A percentile compares a stretch with the other conserved stretches of the same genome.
phyloP scores from a whole-genome alignment of 495 filamentous ascomycete species.

The Penicillium waksmanii region DNA sequence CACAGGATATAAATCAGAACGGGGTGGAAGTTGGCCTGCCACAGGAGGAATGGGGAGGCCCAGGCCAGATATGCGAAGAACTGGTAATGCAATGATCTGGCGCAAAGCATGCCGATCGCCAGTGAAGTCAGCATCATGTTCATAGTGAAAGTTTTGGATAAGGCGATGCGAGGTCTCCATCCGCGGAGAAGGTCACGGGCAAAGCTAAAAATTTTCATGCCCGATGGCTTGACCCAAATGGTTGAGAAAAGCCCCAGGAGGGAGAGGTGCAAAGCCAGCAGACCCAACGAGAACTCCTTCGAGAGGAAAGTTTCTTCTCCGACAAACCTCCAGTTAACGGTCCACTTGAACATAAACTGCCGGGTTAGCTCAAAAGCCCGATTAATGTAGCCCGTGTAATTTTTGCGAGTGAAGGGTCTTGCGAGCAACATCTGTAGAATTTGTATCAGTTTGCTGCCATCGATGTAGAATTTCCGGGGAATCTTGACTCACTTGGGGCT shows the following conservation, averaged over 20 bases:
- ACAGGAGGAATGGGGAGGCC: constrained; percentile 89
- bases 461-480: constrained; percentile 4
- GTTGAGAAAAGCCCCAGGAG: constrained; percentile 64
- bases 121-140: constrained; percentile 79
- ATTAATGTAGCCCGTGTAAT: constrained; percentile 70
- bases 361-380: constrained; percentile 88
- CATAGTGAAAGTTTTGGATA: constrained; percentile 77
- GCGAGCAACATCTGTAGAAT: constrained; percentile 61
- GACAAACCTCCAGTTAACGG: constrained; percentile 96
- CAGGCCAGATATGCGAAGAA: constrained; percentile 94
- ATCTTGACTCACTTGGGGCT: constrained; percentile 64
- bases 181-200: constrained; percentile 57
- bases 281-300: constrained; percentile 64
- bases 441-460: neutral
- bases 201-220: constrained; percentile 50
- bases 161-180: constrained; percentile 52
- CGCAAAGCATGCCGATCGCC: constrained; percentile 85
- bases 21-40: constrained; percentile 77
- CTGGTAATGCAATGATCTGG: constrained; percentile 91
- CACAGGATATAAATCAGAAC: constrained; percentile 71
- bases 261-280: constrained; percentile 70
- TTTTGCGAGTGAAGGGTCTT: constrained; percentile 72
- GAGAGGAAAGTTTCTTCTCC: constrained; percentile 83
- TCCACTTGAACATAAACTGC: constrained; percentile 95
- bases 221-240: constrained; percentile 61